Base-by-base conservation (phyloP, 441 rosid genomes). In the Populus trichocarpa region DNA sequence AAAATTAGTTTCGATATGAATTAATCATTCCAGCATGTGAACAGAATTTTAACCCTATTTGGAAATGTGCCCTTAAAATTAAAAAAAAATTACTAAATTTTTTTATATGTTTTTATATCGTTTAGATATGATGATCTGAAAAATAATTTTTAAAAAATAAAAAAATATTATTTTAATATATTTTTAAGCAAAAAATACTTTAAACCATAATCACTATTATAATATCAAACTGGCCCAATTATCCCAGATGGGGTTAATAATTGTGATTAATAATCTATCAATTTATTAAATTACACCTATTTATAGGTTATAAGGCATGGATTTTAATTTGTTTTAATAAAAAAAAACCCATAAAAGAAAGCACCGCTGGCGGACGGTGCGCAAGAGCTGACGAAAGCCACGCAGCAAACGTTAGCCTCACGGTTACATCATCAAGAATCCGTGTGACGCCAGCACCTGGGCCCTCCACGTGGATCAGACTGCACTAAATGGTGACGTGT, bases 401-500 rank as follows among this genome's bases (percentile, higher is more conserved):
- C 22, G 13, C 13, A 18, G 38, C 28, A 0, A 32, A 71, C 3
- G 5, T 0, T 50, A 11, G 22, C 18, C 32, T 40, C 40, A 26
- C 53, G 66, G 71, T 12, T 36, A 33, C 81, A 33, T 81, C 78
- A 79, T 65, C 66, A 32, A 71, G 25, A 71, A 77, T 73, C 73
- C 77, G 36, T 1, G 30, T 69, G 74, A 75, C 38, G 80, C 75
- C 83, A 82, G 23, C 8, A 18, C 1, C 1, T 50, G 2, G 57
- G 81, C 80, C 86, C 83, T 6, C 85, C 84, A 69, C 53, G 78
- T 75, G 83, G 71, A 67, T 6, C 36, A 2, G n/a, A 8, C 5
- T 23, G 2, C 23, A 2, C 30, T 14, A 13, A 10, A 50, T 5
- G 18, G 57, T 50, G 57, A 50, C 57, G 57, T 50, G 57, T 50